Evolutionary conservation across 1,284 basidiomycete species (phyloP).

Genomic region (Pterula multifida): DNA sequence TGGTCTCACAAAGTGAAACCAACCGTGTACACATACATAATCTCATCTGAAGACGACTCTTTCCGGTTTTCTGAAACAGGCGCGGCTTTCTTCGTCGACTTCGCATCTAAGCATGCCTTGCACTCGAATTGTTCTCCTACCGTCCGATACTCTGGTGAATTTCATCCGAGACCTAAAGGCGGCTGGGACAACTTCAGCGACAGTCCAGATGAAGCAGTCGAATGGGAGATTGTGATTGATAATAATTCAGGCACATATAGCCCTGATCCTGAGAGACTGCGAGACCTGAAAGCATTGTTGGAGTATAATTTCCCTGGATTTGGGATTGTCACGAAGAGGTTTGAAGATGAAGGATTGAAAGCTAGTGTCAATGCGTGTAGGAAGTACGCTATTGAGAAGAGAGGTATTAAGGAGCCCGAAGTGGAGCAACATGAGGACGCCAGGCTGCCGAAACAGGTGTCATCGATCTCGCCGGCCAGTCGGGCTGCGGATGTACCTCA

Average conservation of each 20-base stretch:
- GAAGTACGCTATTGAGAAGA: constrained; percentile 42
- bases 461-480: no score
- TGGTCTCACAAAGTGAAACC: constrained; percentile 53
- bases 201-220: constrained; percentile 35
- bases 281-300: constrained; percentile 39
- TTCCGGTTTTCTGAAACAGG: constrained; percentile 72
- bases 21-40: constrained; percentile 68
- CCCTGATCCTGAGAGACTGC: constrained; percentile 46
- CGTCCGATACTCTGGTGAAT: constrained; percentile 66
- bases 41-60: constrained; percentile 55
- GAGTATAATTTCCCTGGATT: constrained; percentile 64
- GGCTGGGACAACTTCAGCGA: constrained; percentile 51
- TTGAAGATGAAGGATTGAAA: constrained; percentile 44
- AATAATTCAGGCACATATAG: constrained; percentile 71
- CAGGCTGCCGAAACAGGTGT: no score
- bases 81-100: constrained; percentile 71
- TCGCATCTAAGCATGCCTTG: constrained; percentile 61
- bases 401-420: constrained; percentile 45
- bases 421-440: constrained; percentile 34
- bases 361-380: constrained; percentile 53
- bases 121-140: constrained; percentile 39
- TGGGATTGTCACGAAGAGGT: constrained; percentile 39
- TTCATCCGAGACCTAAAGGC: constrained; percentile 59
- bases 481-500: no score
- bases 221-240: constrained; percentile 68